Evolutionary conservation across 2,329 filamentous ascomycete genomes (phyloP).

Genomic region (Raffaelea albimanens): DNA sequence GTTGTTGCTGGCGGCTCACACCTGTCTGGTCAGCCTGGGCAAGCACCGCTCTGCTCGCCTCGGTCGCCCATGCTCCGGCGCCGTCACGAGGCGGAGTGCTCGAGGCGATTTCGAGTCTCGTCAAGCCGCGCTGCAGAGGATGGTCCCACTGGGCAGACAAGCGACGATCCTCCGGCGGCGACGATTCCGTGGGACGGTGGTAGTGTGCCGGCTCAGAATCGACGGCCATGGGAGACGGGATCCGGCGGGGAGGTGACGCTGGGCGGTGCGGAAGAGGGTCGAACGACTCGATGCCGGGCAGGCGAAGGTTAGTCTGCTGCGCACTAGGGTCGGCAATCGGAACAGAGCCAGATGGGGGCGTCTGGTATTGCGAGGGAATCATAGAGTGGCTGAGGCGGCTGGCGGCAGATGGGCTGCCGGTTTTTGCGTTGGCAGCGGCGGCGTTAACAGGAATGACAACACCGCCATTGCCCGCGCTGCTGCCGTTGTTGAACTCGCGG

Average conservation of each 20-base stretch:
- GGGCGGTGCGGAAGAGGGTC: constrained; percentile 62
- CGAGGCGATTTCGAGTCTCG: constrained; percentile 52
- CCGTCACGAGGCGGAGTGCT: constrained; percentile 41
- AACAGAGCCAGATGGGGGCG: constrained; percentile 29
- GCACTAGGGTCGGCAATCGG: constrained; percentile 30
- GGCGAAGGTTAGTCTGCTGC: constrained; percentile 53
- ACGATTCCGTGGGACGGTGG: constrained; percentile 19
- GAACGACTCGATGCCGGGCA: constrained; percentile 90
- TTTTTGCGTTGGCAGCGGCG: background rate
- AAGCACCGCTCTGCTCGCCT: constrained; percentile 45
- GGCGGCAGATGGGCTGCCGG: constrained; percentile 37
- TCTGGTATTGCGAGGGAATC: constrained; percentile 51
- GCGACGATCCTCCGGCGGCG: constrained; percentile 35
- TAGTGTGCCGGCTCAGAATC: constrained; percentile 38
- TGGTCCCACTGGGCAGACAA: constrained; percentile 50
- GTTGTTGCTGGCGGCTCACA: constrained; percentile 16
- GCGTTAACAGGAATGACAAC: background rate
- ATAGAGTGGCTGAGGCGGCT: constrained; percentile 70
- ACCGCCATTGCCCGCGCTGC: constrained; percentile 12
- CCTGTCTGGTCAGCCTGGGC: constrained; percentile 44
- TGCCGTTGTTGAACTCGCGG: constrained; percentile 39
- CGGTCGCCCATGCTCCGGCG: constrained; percentile 46
- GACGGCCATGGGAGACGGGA: constrained; percentile 68
- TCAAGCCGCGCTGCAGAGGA: constrained; percentile 56
- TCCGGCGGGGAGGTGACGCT: constrained; percentile 52